Conservation (phyloP, 176 grass and related monocot genomes). For the Hordeum marinum region DNA sequence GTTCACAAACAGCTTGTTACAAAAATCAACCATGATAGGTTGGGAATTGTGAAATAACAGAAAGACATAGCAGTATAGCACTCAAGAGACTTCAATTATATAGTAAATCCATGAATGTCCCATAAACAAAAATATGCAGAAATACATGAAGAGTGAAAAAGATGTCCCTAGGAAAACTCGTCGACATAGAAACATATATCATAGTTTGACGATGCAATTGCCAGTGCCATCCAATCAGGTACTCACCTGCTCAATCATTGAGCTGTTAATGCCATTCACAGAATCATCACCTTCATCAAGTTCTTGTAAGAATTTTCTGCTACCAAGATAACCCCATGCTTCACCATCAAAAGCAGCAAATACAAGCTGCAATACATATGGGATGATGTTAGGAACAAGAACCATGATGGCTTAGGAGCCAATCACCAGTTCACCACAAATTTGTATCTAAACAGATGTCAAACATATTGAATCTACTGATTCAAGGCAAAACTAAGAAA, state of each 20-base stretch:
- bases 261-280: slow-evolving; percentile 68
- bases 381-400: slow-evolving; percentile 17
- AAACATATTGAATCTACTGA: slow-evolving; percentile 23
- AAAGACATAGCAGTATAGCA: background rate
- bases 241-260: slow-evolving; percentile 80
- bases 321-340: slow-evolving; percentile 97
- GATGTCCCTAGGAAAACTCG: background rate
- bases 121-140: background rate
- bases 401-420: slow-evolving; percentile 13
- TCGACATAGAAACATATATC: background rate
- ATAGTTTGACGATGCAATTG: slow-evolving; percentile 7
- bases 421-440: slow-evolving; percentile 8
- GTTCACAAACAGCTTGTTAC: background rate
- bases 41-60: background rate
- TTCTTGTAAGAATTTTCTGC: slow-evolving; percentile 81
- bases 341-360: slow-evolving; percentile 91
- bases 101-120: slow-evolving; percentile 10
- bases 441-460: background rate
- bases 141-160: slow-evolving; percentile 4
- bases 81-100: background rate
- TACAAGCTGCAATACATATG: slow-evolving; percentile 50
- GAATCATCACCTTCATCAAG: slow-evolving; percentile 67
- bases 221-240: background rate
- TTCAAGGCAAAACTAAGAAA: background rate
- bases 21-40: background rate